Base-by-base conservation (phyloP, 1,284 basidiomycete genomes). In the Erythrobasidium hasegawianum region DNA sequence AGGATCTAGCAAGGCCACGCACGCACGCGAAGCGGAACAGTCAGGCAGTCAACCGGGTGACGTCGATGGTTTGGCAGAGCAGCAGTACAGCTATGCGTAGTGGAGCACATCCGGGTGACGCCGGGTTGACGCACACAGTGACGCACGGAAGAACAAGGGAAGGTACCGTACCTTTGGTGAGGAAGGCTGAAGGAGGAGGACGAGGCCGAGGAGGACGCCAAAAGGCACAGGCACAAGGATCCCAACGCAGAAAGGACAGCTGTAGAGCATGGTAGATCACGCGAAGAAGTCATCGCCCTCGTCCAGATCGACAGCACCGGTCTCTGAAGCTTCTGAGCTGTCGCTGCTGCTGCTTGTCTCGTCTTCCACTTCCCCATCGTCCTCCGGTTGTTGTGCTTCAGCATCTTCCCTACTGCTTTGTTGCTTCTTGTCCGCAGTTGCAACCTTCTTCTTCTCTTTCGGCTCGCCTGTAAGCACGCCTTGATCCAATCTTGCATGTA, bases 251-350 rank as follows among this genome's bases (percentile, higher is more conserved):
- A 4, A n/a, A 41, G 40, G 40, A 10, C 10, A n/a, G 40, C 40
- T 10, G 40, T 41, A 41, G 40, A n/a, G n/a, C 40, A 41, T n/a
- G 43, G 16, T 24, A 47, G n/a, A 47, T 47, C 39, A 64, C 20
- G 55, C 61, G 61, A 65, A 65, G 47, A 65, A 65, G 26, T 65
- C 62, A 45, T 65, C 62, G 10, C 18, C 47, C 13, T 65, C 62
- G 27, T 39, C 29, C n/a, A 45, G 16, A 38, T 50, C 27, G 1
- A 43, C 41, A 9, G 57, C 62, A 22, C 20, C 62, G 10, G 29
- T 39, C n/a, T 14, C 14, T 22, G 29, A 8, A 39, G 18, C 38
- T 16, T 45, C 29, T 9, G 16, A 33, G 18, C 33, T 33, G 11
- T 33, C 33, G 49, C 50, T 54, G 13, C 27, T 39, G 33, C 50